Percentiles rank a stretch among this genome's conserved stretches.
Conservation (phyloP, 768 basidiomycete species). For the Filobasidium floriforme region DNA sequence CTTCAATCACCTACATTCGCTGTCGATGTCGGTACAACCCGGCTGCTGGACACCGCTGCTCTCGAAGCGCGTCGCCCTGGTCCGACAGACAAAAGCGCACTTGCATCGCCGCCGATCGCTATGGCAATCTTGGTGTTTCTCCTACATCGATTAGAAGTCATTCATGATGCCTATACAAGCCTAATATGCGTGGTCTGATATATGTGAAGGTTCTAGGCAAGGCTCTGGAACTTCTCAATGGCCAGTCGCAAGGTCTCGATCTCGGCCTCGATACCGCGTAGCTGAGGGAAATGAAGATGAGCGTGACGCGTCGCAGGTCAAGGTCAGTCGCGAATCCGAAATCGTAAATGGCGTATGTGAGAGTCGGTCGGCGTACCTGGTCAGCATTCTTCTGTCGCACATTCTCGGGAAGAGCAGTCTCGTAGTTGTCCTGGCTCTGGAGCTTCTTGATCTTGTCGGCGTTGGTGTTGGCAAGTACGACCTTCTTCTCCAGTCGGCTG, state of each 20-base stretch:
- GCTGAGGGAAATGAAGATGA: constrained; percentile 47
- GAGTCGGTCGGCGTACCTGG: constrained; percentile 54
- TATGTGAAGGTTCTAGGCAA: constrained; percentile 10
- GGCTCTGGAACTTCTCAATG: constrained; percentile 60
- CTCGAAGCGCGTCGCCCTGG: constrained; percentile 1
- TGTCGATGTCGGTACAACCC: neutral
- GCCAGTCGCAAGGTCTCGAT: constrained; percentile 63
- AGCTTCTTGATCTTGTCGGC: constrained; percentile 69
- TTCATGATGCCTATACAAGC: neutral
- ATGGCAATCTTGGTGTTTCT: neutral
- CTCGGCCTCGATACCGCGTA: constrained; percentile 71
- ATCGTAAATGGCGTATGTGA: neutral
- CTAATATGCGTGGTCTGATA: neutral
- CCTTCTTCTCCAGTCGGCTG: constrained; percentile 81
- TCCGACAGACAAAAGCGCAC: neutral
- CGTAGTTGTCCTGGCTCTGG: constrained; percentile 67
- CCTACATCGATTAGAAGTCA: neutral
- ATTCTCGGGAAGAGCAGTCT: constrained; percentile 66
- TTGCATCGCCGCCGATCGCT: neutral
- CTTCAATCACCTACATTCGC: no score
- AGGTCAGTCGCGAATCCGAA: neutral
- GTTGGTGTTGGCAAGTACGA: constrained; percentile 61
- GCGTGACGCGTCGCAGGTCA: constrained; percentile 12
- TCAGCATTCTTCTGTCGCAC: constrained; percentile 70
- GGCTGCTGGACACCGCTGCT: neutral